Conservation (phyloP, 192 early-diverging fungal genomes). For the Coemansia sp. region DNA sequence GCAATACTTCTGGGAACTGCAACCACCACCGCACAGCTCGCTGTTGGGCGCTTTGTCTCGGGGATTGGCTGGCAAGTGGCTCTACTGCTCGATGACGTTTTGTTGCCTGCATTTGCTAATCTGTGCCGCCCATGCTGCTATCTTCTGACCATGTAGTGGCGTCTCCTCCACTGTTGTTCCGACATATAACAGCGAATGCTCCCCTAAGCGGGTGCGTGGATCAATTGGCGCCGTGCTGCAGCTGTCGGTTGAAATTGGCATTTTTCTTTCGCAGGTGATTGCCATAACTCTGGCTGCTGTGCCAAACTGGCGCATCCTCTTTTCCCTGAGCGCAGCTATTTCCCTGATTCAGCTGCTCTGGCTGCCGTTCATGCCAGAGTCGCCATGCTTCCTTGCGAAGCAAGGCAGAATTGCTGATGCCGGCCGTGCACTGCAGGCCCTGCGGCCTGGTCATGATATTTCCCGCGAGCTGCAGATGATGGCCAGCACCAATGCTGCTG, state of each 20-base stretch:
- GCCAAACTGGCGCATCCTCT: constrained; percentile 65
- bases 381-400: constrained; percentile 59
- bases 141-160: constrained; percentile 50
- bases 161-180: constrained; percentile 52
- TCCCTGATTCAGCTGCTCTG: constrained; percentile 48
- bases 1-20: constrained; percentile 57
- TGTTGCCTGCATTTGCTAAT: neutral
- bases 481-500: too few relatives aligned
- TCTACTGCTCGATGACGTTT: neutral
- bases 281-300: constrained; percentile 50
- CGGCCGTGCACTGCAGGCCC: constrained; percentile 36
- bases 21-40: constrained; percentile 53
- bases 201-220: constrained; percentile 60
- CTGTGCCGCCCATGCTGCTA: neutral
- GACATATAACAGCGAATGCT: constrained; percentile 74
- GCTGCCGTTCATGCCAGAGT: constrained; percentile 68
- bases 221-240: constrained; percentile 65
- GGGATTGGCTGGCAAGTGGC: constrained; percentile 57
- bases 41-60: constrained; percentile 62
- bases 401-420: constrained; percentile 52
- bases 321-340: constrained; percentile 56
- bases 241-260: constrained; percentile 68
- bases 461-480: constrained; percentile 55
- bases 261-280: constrained; percentile 61
- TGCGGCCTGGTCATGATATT: constrained; percentile 50